A percentile compares a stretch with the other conserved stretches of the same genome.
These are phyloP conservation scores for Lobulomyces angularis DNA, from an alignment of 192 early-diverging fungal species.

Conservation along the genomic window DNA sequence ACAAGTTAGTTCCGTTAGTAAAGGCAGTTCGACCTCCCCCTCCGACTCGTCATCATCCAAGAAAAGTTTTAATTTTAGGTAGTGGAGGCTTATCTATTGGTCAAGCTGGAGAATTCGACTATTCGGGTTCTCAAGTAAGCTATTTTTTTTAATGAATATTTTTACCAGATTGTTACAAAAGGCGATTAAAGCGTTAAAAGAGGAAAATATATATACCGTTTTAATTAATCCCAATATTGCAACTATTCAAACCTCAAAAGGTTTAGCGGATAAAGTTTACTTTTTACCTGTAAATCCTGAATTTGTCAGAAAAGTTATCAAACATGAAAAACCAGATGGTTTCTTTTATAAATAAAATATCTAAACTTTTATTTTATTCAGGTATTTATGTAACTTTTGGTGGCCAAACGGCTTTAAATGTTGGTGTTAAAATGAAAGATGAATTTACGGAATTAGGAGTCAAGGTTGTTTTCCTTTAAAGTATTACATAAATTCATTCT, in stretches of 20 bases:
- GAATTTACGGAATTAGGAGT: slow-evolving; percentile 86
- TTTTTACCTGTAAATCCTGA: slow-evolving; percentile 93
- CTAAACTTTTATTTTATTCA: neutral
- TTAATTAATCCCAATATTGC: slow-evolving; percentile 99
- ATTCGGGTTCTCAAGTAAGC: slow-evolving; percentile 72
- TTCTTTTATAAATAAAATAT: neutral
- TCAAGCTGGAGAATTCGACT: slow-evolving; percentile 98
- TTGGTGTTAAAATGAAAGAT: slow-evolving; percentile 85
- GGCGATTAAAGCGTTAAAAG: slow-evolving; percentile 97
- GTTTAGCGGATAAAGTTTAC: slow-evolving; percentile 94
- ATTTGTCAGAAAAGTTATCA: slow-evolving; percentile 88
- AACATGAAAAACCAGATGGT: slow-evolving; percentile 92
- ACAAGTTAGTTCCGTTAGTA: slow-evolving; percentile 60
- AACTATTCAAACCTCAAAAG: slow-evolving; percentile 96
- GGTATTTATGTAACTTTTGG: slow-evolving; percentile 94
- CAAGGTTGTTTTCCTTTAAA: slow-evolving; percentile 27
- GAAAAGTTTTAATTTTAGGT: slow-evolving; percentile 91
- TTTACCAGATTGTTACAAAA: slow-evolving; percentile 17
- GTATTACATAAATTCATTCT: neutral
- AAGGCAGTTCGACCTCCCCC: slow-evolving; percentile 47
- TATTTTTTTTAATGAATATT: slow-evolving; percentile 12
- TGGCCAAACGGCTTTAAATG: slow-evolving; percentile 95
- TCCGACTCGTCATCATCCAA: slow-evolving; percentile 45
- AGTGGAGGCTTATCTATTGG: slow-evolving; percentile 96
- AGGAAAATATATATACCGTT: slow-evolving; percentile 93